phyloP scores from a whole-genome alignment of 1,139 yeast genomes.

The Lodderomyces theae region DNA sequence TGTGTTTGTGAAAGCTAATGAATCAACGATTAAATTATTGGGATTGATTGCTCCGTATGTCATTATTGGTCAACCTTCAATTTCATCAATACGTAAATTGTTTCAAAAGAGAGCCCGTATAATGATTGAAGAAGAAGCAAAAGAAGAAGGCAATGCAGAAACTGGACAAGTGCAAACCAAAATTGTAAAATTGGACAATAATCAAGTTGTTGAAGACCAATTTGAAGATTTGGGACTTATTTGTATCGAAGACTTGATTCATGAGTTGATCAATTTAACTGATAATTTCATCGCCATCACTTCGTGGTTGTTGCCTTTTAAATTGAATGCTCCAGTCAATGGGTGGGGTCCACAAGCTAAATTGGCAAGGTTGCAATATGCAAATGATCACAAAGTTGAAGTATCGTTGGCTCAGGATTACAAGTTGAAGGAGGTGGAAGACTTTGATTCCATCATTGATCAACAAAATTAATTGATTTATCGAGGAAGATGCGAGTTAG shows the following conservation, averaged over 20 bases:
- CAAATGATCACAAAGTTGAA: constrained; percentile 42
- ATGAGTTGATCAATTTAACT: constrained; percentile 62
- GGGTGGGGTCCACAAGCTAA: constrained; percentile 69
- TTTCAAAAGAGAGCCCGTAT: constrained; percentile 75
- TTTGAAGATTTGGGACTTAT: constrained; percentile 62
- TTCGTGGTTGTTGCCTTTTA: constrained; percentile 67
- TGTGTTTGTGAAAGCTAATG: constrained; percentile 63
- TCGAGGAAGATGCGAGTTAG: too few species aligned
- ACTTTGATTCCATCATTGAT: constrained; percentile 63
- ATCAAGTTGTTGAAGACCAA: constrained; percentile 69
- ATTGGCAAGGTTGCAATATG: constrained; percentile 47
- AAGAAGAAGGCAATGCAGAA: constrained; percentile 29
- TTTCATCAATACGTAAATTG: constrained; percentile 65
- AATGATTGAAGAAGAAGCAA: constrained; percentile 32
- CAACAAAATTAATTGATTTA: constrained; percentile 60
- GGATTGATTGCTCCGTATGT: constrained; percentile 70
- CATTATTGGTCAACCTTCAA: constrained; percentile 69
- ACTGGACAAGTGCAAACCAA: constrained; percentile 27
- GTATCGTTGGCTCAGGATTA: constrained; percentile 63
- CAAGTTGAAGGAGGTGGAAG: constrained; percentile 58
- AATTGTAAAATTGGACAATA: constrained; percentile 58
- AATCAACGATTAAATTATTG: constrained; percentile 55
- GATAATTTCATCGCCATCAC: constrained; percentile 59
- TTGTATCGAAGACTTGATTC: constrained; percentile 77
- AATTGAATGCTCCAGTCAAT: constrained; percentile 62